These are phyloP conservation scores for Kregervanrija delftensis DNA, from an alignment of 805 yeast species.

Conservation along the genomic window DNA sequence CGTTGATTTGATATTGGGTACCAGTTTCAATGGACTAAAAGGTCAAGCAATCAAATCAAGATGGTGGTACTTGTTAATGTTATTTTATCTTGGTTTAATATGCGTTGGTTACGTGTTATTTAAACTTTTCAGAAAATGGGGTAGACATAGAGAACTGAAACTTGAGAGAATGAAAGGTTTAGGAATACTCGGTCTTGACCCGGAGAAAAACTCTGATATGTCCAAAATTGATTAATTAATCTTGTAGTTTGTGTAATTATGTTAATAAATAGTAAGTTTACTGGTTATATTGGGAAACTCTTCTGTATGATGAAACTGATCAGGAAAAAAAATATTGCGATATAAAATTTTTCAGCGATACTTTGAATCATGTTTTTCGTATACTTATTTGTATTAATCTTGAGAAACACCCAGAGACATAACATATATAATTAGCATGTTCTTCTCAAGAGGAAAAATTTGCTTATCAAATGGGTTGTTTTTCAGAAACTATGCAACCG, in stretches of 20 bases:
- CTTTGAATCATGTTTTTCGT: too few relatives aligned
- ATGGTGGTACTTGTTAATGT: background rate
- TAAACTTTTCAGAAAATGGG: background rate
- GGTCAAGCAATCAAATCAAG: constrained; percentile 1
- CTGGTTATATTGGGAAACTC: too few relatives aligned
- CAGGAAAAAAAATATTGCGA: too few relatives aligned
- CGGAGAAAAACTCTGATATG: constrained; percentile 2
- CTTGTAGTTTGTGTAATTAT: background rate
- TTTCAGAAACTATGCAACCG: too few relatives aligned
- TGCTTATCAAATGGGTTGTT: too few relatives aligned
- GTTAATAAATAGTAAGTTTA: too few relatives aligned
- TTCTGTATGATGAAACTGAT: too few relatives aligned
- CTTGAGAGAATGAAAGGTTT: constrained; percentile 12
- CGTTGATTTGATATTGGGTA: constrained; percentile 8
- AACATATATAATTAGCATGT: too few relatives aligned
- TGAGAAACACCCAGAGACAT: too few relatives aligned
- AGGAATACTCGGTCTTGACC: constrained; percentile 13
- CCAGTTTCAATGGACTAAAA: constrained; percentile 5
- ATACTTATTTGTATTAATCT: too few relatives aligned
- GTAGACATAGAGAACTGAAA: background rate
- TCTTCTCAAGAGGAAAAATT: too few relatives aligned
- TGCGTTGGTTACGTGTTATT: background rate
- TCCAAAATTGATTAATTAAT: constrained; percentile 10
- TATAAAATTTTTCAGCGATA: too few relatives aligned
- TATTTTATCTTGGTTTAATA: background rate